phyloP scores from a whole-genome alignment of 306 rosid species.

The Mimosa bimucronata region DNA sequence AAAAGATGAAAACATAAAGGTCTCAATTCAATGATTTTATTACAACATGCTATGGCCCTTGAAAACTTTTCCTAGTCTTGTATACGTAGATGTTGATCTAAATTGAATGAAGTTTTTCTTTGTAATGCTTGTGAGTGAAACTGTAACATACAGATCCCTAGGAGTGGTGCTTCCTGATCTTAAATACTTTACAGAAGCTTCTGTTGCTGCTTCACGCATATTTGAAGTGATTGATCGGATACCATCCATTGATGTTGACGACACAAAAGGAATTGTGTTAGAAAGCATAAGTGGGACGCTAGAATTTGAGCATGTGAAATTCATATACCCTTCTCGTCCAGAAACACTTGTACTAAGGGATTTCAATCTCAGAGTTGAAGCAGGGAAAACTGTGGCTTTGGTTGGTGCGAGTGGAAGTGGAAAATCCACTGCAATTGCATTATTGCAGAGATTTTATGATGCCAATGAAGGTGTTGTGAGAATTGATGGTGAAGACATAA shows the following conservation, averaged over 20 bases:
- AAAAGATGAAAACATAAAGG: no score
- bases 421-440: slow-evolving; percentile 86
- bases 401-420: slow-evolving; percentile 98
- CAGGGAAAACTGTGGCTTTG: slow-evolving; percentile 87
- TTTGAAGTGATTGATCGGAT: slow-evolving; percentile 65
- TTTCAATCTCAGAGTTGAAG: slow-evolving; percentile 74
- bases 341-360: slow-evolving; percentile 63
- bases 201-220: slow-evolving; percentile 74
- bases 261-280: slow-evolving; percentile 55
- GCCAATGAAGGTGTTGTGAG: slow-evolving; percentile 65
- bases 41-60: no score
- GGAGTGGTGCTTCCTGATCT: slow-evolving; percentile 95
- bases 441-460: slow-evolving; percentile 85
- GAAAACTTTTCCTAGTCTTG: no score
- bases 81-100: not conserved
- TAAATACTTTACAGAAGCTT: slow-evolving; percentile 90
- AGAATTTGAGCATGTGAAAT: slow-evolving; percentile 68
- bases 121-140: slow-evolving; percentile 4
- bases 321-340: slow-evolving; percentile 87
- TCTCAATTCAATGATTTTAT: no score
- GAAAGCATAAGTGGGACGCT: slow-evolving; percentile 61
- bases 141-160: slow-evolving; percentile 66
- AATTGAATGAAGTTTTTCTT: not conserved
- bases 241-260: slow-evolving; percentile 77
- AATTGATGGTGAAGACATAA: slow-evolving; percentile 81